Evolutionary conservation across 2,329 filamentous ascomycete species (phyloP), one percentile per base, ranked within the genome.

Genomic region (Pseudocercospora fijiensis): DNA sequence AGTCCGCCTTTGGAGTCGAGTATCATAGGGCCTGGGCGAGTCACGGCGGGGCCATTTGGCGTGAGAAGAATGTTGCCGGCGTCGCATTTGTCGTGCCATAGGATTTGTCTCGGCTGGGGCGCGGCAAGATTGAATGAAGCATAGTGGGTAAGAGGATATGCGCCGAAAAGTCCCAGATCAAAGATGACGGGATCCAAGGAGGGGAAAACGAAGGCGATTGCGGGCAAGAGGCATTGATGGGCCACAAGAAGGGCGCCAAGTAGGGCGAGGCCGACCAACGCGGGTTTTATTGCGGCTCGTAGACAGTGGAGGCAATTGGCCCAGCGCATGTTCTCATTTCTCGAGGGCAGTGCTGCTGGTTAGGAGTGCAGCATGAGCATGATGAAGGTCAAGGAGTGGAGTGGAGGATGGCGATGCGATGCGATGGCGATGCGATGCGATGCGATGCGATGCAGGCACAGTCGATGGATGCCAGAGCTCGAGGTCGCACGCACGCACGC

Each of bases 21-120:
- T n/a, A 78, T 76, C 67, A 75, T 73, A 7, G 76, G 76, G 4
- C 75, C 75, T 13, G 69, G 67, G 22, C 70, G 63, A 13, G 65
- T 64, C 22, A 74, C 71, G 9, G 73, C 71, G 28, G 70, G 67
- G 4, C 74, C 74, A 61, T 71, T 71, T 2, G 72, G 72, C 20
- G 71, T 72, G 47, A 76, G 61, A 30, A 76, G 70, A 20, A 75
- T 62, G 43, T 68, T 60, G 16, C 73, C 74, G 26, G 63, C 52
- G 51, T 73, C 71, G 68, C 74, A 76, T 49, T 61, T 65, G 16
- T 71, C 70, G 58, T 76, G 65, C 74, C 74, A 75, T 66, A 57
- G 64, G 52, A 73, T 37, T 3, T 69, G 66, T 56, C 66, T 73
- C 9, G 68, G 58, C 30, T 67, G 68, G 22, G 74, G 73, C 24